Percentiles rank a stretch among this genome's conserved stretches.
These are phyloP conservation scores for Acorus calamus DNA, from an alignment of 106 monocot genomes.

Conservation along the genomic window DNA sequence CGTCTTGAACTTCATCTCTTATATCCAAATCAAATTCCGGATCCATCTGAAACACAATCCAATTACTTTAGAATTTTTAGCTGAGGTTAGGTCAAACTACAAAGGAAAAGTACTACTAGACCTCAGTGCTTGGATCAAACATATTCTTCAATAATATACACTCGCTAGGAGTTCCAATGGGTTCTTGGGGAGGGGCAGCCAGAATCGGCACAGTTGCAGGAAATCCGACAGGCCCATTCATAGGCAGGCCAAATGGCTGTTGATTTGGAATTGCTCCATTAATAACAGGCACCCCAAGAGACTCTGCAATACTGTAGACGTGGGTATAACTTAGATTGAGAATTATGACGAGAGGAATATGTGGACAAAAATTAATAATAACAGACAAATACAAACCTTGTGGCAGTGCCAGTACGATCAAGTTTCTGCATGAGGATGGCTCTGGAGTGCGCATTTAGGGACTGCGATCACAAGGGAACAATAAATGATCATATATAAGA, in stretches of 20 bases:
- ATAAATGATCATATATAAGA: background rate
- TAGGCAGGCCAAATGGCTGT: background rate
- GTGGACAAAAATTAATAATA: too few species aligned
- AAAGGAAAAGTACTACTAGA: background rate
- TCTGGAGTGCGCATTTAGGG: too few species aligned
- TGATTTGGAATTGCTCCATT: constrained; percentile 13
- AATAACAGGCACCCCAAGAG: constrained; percentile 7
- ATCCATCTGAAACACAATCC: constrained; percentile 12
- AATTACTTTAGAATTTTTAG: background rate
- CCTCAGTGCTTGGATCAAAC: constrained; percentile 26
- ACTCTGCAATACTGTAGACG: constrained; percentile 14
- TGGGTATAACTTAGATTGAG: too few species aligned
- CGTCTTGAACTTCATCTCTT: constrained; percentile 24
- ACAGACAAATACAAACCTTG: too few species aligned
- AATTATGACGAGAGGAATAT: too few species aligned
- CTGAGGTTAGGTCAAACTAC: background rate
- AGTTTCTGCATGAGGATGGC: too few species aligned
- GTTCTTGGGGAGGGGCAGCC: constrained; percentile 1
- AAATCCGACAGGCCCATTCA: constrained; percentile 4
- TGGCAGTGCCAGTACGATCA: too few species aligned
- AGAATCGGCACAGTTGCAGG: background rate
- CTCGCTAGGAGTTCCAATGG: constrained; percentile 14
- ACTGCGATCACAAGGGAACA: background rate
- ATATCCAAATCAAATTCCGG: constrained; percentile 32
- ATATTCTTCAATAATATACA: constrained; percentile 26